These are phyloP conservation scores for Phytophthora sp. DNA, from an alignment of 352 stramenopile genomes.

Conservation along the genomic window DNA sequence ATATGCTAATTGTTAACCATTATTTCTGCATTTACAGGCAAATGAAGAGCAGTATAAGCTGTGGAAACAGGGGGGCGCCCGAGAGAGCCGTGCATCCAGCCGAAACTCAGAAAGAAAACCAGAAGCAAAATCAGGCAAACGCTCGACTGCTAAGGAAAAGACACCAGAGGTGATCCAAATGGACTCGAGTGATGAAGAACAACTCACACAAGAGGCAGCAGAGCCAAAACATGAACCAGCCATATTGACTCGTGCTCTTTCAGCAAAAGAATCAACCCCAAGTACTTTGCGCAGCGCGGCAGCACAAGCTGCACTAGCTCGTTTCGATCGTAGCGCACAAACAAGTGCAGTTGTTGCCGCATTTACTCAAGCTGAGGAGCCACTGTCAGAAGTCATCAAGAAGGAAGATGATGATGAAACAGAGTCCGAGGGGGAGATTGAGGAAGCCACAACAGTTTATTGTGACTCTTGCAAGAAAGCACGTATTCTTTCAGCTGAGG, in stretches of 20 bases:
- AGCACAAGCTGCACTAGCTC: slow-evolving; percentile 59
- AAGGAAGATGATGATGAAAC: slow-evolving; percentile 31
- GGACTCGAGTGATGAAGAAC: slow-evolving; percentile 19
- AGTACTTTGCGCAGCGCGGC: slow-evolving; percentile 51
- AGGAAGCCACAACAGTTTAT: slow-evolving; percentile 75
- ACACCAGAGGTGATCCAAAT: slow-evolving; percentile 24
- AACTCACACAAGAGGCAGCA: slow-evolving; percentile 7
- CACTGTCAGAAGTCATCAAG: not conserved
- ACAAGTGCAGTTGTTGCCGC: slow-evolving; percentile 49
- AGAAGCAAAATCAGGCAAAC: not conserved
- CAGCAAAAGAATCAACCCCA: slow-evolving; percentile 31
- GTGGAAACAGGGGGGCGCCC: slow-evolving; percentile 52
- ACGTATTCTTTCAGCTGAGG: slow-evolving; percentile 62
- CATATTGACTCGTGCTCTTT: slow-evolving; percentile 33
- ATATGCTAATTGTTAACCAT: not conserved
- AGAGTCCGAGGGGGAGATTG: slow-evolving; percentile 56
- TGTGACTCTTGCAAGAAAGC: slow-evolving; percentile 86
- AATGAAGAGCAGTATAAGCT: slow-evolving; percentile 76
- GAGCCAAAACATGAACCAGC: slow-evolving; percentile 18
- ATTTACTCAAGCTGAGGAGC: slow-evolving; percentile 27
- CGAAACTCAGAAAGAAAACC: slow-evolving; percentile 5
- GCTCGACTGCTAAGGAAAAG: slow-evolving; percentile 16
- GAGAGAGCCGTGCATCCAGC: not conserved
- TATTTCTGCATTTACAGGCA: slow-evolving; percentile 36
- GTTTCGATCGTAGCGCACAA: slow-evolving; percentile 52